Percentiles rank a stretch among this genome's conserved stretches.
Conservation (phyloP, 2,329 filamentous ascomycete species). For the Cordyceps cicadae region DNA sequence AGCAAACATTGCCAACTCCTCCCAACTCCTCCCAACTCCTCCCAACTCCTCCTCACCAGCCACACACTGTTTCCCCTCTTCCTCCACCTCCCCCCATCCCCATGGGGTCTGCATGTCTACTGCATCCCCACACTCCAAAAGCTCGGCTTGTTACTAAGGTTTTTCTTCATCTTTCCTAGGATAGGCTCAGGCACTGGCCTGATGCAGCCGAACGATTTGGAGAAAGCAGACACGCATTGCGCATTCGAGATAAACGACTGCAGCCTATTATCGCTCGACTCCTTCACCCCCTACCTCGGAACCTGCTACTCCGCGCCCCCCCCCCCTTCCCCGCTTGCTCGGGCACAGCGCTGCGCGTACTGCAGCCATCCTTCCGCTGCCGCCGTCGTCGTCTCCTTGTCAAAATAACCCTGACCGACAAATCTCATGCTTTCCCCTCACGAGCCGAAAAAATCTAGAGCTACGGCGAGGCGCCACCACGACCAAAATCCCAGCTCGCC, state of each 20-base stretch:
- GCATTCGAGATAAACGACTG: neutral
- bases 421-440: constrained; percentile 10
- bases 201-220: constrained; percentile 6
- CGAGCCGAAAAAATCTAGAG: neutral
- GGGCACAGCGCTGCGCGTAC: neutral
- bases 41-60: neutral
- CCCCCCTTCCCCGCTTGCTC: neutral
- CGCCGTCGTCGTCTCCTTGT: neutral
- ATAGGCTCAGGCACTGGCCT: neutral
- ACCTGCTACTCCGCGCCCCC: neutral
- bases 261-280: neutral
- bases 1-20: neutral
- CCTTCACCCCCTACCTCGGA: neutral
- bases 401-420: constrained; percentile 1
- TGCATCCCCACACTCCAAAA: constrained; percentile 11
- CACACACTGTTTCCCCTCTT: constrained; percentile 7
- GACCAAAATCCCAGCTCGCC: neutral
- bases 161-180: neutral
- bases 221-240: constrained; percentile 1
- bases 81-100: constrained; percentile 8
- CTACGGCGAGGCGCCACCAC: neutral
- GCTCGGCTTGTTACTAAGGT: constrained; percentile 5
- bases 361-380: neutral
- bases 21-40: too few relatives aligned
- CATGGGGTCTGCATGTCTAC: constrained; percentile 10